Evolutionary conservation across 306 rosid species (phyloP).

Genomic region (Abrus pulchellus): DNA sequence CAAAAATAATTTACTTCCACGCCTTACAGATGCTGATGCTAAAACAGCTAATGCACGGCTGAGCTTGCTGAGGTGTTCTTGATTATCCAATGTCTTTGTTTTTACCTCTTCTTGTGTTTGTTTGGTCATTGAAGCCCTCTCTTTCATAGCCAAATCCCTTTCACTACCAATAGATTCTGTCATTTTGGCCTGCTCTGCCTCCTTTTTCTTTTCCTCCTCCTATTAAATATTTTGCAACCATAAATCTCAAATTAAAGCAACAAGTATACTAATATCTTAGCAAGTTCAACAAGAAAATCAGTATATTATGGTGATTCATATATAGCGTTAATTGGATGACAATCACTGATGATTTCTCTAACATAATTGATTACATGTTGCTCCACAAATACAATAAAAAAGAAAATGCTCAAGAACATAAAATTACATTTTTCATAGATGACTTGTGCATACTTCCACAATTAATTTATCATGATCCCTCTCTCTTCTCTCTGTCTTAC

Average conservation of each 20-base stretch:
- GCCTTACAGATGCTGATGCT: conserved; percentile 90
- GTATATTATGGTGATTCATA: conserved; percentile 26
- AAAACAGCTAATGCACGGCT: conserved; percentile 90
- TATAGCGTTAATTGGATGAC: neutral
- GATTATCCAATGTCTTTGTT: conserved; percentile 65
- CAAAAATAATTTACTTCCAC: neutral
- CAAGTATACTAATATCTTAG: conserved; percentile 16
- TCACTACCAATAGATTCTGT: conserved; percentile 56
- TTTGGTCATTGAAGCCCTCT: conserved; percentile 65
- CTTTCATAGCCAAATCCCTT: conserved; percentile 68
- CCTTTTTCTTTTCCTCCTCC: conserved; percentile 91
- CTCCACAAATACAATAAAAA: conserved; percentile 2
- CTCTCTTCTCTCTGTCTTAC: neutral
- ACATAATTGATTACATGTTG: conserved; percentile 8
- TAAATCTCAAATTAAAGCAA: conserved; percentile 40
- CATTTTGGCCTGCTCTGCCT: conserved; percentile 67
- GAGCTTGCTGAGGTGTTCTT: conserved; percentile 76
- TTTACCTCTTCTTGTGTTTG: conserved; percentile 44
- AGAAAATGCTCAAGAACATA: conserved; percentile 8
- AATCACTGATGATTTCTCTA: conserved; percentile 1
- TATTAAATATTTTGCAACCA: conserved; percentile 39
- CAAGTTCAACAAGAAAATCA: conserved; percentile 37
- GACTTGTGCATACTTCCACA: neutral
- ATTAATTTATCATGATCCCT: neutral
- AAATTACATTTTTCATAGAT: neutral